These are phyloP conservation scores for Pseudonectria buxi DNA, from an alignment of 2,329 filamentous ascomycete genomes.

Conservation along the genomic window DNA sequence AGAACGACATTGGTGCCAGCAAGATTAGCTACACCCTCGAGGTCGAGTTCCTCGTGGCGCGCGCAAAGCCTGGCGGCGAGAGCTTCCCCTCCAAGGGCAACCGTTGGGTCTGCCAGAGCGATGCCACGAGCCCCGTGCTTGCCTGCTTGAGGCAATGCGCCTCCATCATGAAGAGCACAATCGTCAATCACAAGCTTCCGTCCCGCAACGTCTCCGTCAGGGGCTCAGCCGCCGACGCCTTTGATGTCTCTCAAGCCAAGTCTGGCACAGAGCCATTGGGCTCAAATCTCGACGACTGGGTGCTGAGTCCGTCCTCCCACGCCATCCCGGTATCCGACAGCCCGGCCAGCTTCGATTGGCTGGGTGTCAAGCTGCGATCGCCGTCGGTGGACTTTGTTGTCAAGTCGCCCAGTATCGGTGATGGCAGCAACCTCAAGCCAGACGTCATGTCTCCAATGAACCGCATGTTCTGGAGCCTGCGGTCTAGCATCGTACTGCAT, in stretches of 20 bases:
- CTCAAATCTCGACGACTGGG: conserved; percentile 7
- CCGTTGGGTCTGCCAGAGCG: conserved; percentile 14
- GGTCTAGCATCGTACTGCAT: conserved; percentile 12
- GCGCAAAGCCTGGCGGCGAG: conserved; percentile 3
- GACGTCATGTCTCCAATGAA: no score
- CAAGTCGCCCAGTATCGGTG: not conserved
- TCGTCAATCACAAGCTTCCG: no score
- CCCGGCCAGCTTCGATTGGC: conserved; percentile 18
- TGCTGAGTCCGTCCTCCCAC: conserved; percentile 7
- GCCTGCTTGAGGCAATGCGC: conserved; percentile 8
- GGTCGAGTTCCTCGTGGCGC: conserved; percentile 20
- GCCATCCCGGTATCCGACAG: conserved; percentile 5
- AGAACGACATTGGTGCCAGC: not conserved
- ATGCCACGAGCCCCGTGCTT: conserved; percentile 4
- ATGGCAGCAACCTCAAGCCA: no score
- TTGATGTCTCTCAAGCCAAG: not conserved
- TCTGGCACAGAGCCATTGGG: not conserved
- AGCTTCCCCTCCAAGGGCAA: conserved; percentile 1
- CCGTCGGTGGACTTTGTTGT: conserved; percentile 4
- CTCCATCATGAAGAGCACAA: conserved; percentile 1
- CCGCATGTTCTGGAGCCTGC: conserved; percentile 5
- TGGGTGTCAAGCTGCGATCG: conserved; percentile 20
- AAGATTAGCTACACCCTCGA: conserved; percentile 13
- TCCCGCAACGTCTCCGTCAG: no score
- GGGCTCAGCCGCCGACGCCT: not conserved